phyloP scores from a whole-genome alignment of 176 grass and related monocot species.

The Stipa capillata region DNA sequence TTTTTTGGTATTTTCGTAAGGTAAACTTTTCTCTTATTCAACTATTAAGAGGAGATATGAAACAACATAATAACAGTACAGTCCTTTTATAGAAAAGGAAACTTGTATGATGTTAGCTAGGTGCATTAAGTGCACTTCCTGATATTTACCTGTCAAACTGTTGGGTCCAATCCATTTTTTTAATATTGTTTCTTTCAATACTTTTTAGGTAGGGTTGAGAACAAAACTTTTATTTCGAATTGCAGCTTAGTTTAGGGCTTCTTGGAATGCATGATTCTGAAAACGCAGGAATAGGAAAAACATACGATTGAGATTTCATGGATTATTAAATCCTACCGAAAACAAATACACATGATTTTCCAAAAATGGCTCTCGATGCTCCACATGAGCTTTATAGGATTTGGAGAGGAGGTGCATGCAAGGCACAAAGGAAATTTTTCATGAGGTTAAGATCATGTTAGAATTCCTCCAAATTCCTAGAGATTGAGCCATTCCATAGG shows the following conservation, averaged over 20 bases:
- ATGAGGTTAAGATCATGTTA: no score
- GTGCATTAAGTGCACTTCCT: not conserved
- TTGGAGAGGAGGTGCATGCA: no score
- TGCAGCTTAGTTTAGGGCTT: not conserved
- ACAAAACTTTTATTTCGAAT: not conserved
- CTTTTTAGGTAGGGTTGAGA: not conserved
- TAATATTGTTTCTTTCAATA: not conserved
- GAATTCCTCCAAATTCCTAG: no score
- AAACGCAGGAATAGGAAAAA: no score
- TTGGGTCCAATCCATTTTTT: not conserved
- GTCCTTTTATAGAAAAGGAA: not conserved
- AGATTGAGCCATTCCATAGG: no score
- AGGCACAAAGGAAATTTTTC: no score
- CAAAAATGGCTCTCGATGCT: no score
- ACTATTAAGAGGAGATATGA: not conserved
- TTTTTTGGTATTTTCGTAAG: constrained; percentile 99
- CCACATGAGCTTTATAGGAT: no score
- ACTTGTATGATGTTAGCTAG: not conserved
- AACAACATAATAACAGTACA: not conserved
- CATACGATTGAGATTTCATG: no score
- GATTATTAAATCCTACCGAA: no score
- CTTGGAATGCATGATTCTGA: no score
- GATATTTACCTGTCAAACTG: not conserved
- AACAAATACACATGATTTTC: no score
- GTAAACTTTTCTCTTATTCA: constrained; percentile 34